Base-by-base conservation (phyloP, 345 rosid species). In the Populus simonii region DNA sequence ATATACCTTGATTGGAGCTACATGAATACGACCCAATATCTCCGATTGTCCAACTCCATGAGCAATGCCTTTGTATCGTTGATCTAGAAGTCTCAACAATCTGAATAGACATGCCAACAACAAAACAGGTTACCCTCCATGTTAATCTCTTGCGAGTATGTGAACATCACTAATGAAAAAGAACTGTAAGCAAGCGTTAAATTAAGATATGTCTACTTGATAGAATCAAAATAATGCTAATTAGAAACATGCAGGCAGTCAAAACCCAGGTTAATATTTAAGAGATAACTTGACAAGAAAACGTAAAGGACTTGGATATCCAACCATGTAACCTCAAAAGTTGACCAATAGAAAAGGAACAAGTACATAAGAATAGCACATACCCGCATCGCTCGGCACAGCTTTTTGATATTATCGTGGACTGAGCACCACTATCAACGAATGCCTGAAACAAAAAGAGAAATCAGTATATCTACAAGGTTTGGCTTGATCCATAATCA, bases 1-100 rank as follows among this genome's bases (percentile, higher is more conserved):
- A 57, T 33, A 18, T 80, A 92, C 99, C 97, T 96, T 96, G 82
- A 96, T 93, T 69, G 98, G 90, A 80, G 98, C 99, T 7, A 96
- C 99, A 74, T 96, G 99, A 84, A 96, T 93, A 33, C 98, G 90
- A 66, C 98, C 98, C 80, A 96, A 74, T 84, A 96, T 96, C 94
- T 96, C 98, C 25, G 99, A 89, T 59, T 96, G 99, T 79, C 98
- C 99, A 77, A 96, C 99, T 72, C 99, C 99, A 86, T 88, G 99
- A 85, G 98, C 99, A 83, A 92, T 88, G 81, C 99, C 98, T 86
- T 84, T 92, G 78, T 92, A 93, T 18, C 98, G 92, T 78, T 90
- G 89, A 85, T 93, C 99, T 79, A 96, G 82, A 80, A 93, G 98
- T 85, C 99, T 90, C 82, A 96, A 82, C 89, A 96, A 86, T 81